Evolutionary conservation across 164 flowering plant species (phyloP).

Genomic region (Berberis vulgaris): DNA sequence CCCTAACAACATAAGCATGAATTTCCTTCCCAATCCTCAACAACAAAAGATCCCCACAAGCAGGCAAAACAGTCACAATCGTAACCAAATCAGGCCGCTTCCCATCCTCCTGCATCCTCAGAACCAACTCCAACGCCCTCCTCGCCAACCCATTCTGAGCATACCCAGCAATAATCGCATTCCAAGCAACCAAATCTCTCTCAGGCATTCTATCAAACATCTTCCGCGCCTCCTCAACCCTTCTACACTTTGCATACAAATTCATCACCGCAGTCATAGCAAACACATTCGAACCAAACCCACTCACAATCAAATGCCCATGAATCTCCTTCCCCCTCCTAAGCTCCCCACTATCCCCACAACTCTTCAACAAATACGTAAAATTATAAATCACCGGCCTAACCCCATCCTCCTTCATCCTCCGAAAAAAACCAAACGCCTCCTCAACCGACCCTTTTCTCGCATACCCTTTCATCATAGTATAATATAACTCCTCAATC

Average conservation of each 20-base stretch:
- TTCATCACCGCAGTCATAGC: slow-evolving; percentile 69
- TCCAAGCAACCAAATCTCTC: slow-evolving; percentile 79
- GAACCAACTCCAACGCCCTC: slow-evolving; percentile 50
- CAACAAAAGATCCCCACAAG: slow-evolving; percentile 40
- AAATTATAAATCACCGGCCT: slow-evolving; percentile 58
- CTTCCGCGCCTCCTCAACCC: slow-evolving; percentile 53
- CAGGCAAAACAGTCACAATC: slow-evolving; percentile 59
- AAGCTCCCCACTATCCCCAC: slow-evolving; percentile 50
- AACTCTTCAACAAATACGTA: slow-evolving; percentile 58
- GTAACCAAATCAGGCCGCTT: slow-evolving; percentile 54
- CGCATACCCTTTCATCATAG: slow-evolving; percentile 71
- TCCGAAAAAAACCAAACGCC: slow-evolving; percentile 40
- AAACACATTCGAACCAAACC: slow-evolving; percentile 45
- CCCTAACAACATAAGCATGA: slow-evolving; percentile 61
- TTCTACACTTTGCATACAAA: slow-evolving; percentile 74
- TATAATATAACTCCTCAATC: slow-evolving; percentile 53
- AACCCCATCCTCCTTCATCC: slow-evolving; percentile 55
- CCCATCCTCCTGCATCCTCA: slow-evolving; percentile 51
- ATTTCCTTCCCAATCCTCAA: slow-evolving; percentile 49
- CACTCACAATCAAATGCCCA: slow-evolving; percentile 43
- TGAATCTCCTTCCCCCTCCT: slow-evolving; percentile 68
- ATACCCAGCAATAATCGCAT: slow-evolving; percentile 61
- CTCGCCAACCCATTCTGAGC: slow-evolving; percentile 61
- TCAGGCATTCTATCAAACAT: slow-evolving; percentile 84
- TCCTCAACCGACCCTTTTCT: slow-evolving; percentile 29